A percentile compares a stretch with the other conserved stretches of the same genome.
These are phyloP conservation scores for Russula foetens DNA, from an alignment of 768 basidiomycete genomes.

Conservation along the genomic window DNA sequence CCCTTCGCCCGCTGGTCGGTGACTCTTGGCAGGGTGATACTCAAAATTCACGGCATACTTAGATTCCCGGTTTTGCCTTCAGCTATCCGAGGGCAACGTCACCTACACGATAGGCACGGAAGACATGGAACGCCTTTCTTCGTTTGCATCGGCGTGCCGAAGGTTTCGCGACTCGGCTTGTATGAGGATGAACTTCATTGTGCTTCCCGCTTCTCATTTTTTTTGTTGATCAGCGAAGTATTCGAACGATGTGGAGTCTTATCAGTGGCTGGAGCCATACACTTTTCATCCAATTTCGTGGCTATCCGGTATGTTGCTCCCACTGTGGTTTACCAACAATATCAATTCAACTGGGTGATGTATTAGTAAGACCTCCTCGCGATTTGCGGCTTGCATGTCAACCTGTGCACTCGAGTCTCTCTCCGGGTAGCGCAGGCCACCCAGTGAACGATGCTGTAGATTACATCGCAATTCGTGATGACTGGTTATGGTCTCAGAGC, in stretches of 20 bases:
- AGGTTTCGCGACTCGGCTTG: slow-evolving; percentile 11
- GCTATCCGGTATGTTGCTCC: slow-evolving; percentile 11
- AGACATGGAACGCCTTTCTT: slow-evolving; percentile 12
- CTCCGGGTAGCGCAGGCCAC: slow-evolving; percentile 51
- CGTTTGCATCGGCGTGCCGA: slow-evolving; percentile 4
- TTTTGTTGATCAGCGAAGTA: not conserved
- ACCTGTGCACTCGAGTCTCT: slow-evolving; percentile 48
- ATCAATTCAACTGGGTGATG: not conserved
- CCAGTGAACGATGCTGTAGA: slow-evolving; percentile 55
- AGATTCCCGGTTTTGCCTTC: slow-evolving; percentile 9
- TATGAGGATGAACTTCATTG: not conserved
- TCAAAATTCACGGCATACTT: not conserved
- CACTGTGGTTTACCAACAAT: not conserved
- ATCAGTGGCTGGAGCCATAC: slow-evolving; percentile 17
- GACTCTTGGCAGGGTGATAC: not conserved
- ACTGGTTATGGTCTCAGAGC: slow-evolving; percentile 41
- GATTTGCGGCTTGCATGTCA: slow-evolving; percentile 47
- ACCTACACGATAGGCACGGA: not conserved
- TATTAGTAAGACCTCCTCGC: slow-evolving; percentile 27
- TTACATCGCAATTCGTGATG: slow-evolving; percentile 48
- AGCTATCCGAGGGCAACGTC: not conserved
- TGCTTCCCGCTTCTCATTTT: not conserved
- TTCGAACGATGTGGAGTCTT: not conserved
- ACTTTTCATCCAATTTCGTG: slow-evolving; percentile 10
- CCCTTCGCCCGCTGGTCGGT: not conserved